Evolutionary conservation across 2,329 filamentous ascomycete genomes (phyloP).

Genomic region (Fusarium sp.): DNA sequence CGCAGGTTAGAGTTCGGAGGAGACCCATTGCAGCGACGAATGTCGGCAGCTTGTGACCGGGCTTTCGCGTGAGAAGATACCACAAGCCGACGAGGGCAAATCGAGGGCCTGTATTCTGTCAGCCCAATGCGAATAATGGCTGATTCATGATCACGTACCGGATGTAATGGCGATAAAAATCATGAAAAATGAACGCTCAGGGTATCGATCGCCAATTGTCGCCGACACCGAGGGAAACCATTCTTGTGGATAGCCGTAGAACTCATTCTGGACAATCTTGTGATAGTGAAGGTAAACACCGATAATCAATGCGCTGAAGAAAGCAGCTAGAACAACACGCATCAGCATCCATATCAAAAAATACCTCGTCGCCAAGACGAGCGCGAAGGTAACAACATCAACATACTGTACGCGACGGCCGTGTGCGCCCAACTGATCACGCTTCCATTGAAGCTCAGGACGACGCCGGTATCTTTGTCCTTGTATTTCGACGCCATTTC

Average conservation of each 20-base stretch:
- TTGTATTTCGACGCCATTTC: slow-evolving; percentile 68
- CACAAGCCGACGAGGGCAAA: slow-evolving; percentile 92
- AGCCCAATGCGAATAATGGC: slow-evolving; percentile 20
- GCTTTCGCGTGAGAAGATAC: slow-evolving; percentile 88
- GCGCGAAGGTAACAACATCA: slow-evolving; percentile 11
- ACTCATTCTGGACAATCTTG: slow-evolving; percentile 98
- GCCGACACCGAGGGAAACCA: slow-evolving; percentile 98
- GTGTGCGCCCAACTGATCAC: slow-evolving; percentile 95
- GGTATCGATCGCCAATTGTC: slow-evolving; percentile 97
- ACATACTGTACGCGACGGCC: slow-evolving; percentile 81
- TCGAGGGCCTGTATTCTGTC: slow-evolving; percentile 77
- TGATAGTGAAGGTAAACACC: slow-evolving; percentile 89
- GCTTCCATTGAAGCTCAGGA: slow-evolving; percentile 82
- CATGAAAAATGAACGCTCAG: slow-evolving; percentile 97
- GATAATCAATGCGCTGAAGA: slow-evolving; percentile 86
- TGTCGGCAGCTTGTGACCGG: slow-evolving; percentile 82
- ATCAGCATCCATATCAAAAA: slow-evolving; percentile 42
- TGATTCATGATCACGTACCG: slow-evolving; percentile 64
- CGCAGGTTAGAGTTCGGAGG: slow-evolving; percentile 92
- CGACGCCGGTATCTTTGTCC: slow-evolving; percentile 74
- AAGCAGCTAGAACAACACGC: slow-evolving; percentile 73
- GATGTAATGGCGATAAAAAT: slow-evolving; percentile 97
- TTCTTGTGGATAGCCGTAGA: slow-evolving; percentile 93
- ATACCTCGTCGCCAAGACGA: not conserved
- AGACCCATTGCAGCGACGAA: slow-evolving; percentile 85